Evolutionary conservation across 495 filamentous ascomycete genomes (phyloP).

Genomic region (Daldinia childiae): DNA sequence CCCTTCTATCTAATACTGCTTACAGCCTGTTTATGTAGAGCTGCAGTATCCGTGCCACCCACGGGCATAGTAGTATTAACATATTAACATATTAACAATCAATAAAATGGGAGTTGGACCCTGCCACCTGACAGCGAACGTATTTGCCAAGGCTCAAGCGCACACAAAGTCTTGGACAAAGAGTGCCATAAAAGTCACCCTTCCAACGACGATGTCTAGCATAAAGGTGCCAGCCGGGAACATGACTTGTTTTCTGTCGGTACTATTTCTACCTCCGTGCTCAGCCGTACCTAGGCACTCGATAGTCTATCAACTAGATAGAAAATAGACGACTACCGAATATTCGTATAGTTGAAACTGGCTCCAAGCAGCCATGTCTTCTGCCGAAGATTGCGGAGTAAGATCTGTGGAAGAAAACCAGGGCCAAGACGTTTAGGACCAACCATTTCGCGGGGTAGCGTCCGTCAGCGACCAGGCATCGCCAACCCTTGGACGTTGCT

Average conservation of each 20-base stretch:
- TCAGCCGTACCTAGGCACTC: constrained; percentile 24
- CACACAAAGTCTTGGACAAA: neutral
- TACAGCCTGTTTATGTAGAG: constrained; percentile 20
- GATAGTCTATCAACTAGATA: constrained; percentile 6
- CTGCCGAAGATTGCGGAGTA: constrained; percentile 43
- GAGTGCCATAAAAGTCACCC: constrained; percentile 2
- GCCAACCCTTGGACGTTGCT: constrained; percentile 6
- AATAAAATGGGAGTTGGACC: neutral
- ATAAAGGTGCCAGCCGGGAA: neutral
- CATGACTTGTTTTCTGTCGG: neutral
- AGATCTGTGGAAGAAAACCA: constrained; percentile 29
- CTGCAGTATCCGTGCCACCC: constrained; percentile 23
- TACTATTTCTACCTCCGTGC: constrained; percentile 24
- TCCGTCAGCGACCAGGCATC: constrained; percentile 21
- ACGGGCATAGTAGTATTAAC: constrained; percentile 17
- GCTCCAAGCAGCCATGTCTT: constrained; percentile 1
- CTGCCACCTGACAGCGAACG: neutral
- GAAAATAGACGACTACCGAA: constrained; percentile 14
- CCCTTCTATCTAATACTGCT: neutral
- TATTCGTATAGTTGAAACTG: constrained; percentile 10
- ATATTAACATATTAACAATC: neutral
- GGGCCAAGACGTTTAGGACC: constrained; percentile 24
- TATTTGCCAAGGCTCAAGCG: constrained; percentile 16
- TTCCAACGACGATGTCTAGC: neutral
- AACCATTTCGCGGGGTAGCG: constrained; percentile 39